phyloP scores from a whole-genome alignment of 2,329 filamentous ascomycete genomes.

The Cytospora piceae region DNA sequence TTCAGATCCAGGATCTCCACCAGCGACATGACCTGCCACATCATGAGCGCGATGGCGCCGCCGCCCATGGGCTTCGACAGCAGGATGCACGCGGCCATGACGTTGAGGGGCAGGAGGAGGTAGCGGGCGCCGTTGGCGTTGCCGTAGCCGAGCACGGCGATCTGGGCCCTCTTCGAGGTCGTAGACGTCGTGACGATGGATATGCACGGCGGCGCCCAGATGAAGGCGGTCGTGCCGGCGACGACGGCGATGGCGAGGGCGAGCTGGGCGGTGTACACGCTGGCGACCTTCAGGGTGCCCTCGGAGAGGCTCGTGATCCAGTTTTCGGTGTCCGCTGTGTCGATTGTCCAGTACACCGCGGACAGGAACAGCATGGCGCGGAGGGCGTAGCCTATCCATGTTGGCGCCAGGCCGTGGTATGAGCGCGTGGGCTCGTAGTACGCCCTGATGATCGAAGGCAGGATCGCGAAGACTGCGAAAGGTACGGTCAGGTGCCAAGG shows the following conservation, averaged over 20 bases:
- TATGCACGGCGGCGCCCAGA: constrained; percentile 84
- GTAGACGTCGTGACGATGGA: constrained; percentile 63
- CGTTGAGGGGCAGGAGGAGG: constrained; percentile 79
- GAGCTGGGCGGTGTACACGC: constrained; percentile 78
- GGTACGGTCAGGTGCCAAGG: constrained; percentile 86
- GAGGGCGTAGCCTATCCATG: constrained; percentile 83
- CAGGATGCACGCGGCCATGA: constrained; percentile 75
- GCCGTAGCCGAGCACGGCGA: constrained; percentile 86
- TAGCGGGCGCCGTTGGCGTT: constrained; percentile 94
- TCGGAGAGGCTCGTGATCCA: constrained; percentile 70
- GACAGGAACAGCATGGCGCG: constrained; percentile 75
- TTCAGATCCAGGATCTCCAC: constrained; percentile 66
- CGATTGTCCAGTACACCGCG: constrained; percentile 84
- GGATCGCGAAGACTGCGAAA: constrained; percentile 68
- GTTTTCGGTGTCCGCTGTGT: constrained; percentile 83
- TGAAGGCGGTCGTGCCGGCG: constrained; percentile 82
- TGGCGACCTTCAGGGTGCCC: constrained; percentile 70
- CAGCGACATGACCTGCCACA: constrained; percentile 88
- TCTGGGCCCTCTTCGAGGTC: constrained; percentile 52
- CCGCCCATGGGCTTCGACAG: constrained; percentile 94
- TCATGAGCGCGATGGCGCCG: constrained; percentile 77
- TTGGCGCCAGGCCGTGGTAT: constrained; percentile 81
- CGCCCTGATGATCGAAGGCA: constrained; percentile 76
- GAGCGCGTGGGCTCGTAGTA: constrained; percentile 84
- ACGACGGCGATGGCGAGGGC: constrained; percentile 79